phyloP scores from a whole-genome alignment of 2,329 filamentous ascomycete species.

The Colletotrichum theobromicola region DNA sequence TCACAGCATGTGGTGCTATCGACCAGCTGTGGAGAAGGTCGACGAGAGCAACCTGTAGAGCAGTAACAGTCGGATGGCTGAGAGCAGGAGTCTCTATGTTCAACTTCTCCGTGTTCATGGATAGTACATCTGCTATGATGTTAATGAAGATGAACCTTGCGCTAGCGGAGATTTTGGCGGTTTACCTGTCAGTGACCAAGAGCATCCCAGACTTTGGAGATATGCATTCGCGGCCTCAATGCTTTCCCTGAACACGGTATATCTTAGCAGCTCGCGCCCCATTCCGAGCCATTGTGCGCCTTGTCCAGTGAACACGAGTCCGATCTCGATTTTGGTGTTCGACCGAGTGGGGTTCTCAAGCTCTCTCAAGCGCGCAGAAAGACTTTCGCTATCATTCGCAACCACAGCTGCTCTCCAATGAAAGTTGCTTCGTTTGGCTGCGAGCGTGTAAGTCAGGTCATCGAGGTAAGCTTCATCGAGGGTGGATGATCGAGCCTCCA shows the following conservation, averaged over 20 bases:
- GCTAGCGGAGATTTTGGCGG: slow-evolving; percentile 8
- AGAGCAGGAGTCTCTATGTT: slow-evolving; percentile 27
- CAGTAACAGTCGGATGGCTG: slow-evolving; percentile 35
- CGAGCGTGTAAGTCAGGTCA: background rate
- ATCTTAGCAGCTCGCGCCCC: slow-evolving; percentile 30
- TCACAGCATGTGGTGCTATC: slow-evolving; percentile 37
- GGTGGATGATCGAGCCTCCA: background rate
- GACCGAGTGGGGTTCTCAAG: background rate
- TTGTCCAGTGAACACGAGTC: slow-evolving; percentile 29
- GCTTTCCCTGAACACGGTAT: slow-evolving; percentile 38
- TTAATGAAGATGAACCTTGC: background rate
- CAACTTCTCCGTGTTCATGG: slow-evolving; percentile 13
- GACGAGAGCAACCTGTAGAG: slow-evolving; percentile 32
- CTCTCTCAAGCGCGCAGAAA: background rate
- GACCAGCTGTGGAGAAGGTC: slow-evolving; percentile 31
- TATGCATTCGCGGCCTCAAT: background rate
- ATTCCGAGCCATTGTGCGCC: slow-evolving; percentile 28
- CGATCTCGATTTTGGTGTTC: background rate
- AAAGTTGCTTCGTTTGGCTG: background rate
- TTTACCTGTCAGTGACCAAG: slow-evolving; percentile 25
- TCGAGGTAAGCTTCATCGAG: background rate
- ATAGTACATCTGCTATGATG: background rate
- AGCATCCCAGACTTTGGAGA: slow-evolving; percentile 22
- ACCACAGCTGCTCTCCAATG: background rate
- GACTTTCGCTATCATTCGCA: background rate